Conservation (phyloP, 1,284 basidiomycete genomes). For the Heterobasidion parviporum region DNA sequence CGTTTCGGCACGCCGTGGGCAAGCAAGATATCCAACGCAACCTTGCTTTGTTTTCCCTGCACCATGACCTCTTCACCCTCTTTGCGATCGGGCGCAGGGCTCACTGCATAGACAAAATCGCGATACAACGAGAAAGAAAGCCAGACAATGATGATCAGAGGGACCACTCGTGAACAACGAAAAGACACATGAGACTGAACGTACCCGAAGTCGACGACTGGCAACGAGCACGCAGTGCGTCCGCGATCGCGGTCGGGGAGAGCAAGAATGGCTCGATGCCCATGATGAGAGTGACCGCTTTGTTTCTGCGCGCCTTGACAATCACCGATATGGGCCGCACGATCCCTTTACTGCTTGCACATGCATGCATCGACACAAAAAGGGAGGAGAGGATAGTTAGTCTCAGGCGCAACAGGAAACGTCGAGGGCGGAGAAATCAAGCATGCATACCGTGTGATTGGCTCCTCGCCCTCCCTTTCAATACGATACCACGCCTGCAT, state of each 20-base stretch:
- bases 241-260: constrained; percentile 40
- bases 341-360: too few species aligned
- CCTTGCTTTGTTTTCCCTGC: constrained; percentile 72
- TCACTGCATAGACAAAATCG: constrained; percentile 31
- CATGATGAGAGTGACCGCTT: too few species aligned
- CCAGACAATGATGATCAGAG: neutral
- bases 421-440: constrained; percentile 17
- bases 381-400: constrained; percentile 11
- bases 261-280: too few species aligned
- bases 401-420: constrained; percentile 60
- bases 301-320: too few species aligned
- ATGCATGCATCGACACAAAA: too few species aligned
- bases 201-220: constrained; percentile 72
- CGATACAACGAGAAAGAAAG: neutral
- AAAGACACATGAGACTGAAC: constrained; percentile 5
- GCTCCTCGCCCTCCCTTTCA: constrained; percentile 38
- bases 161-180: neutral
- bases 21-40: constrained; percentile 57
- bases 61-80: constrained; percentile 64
- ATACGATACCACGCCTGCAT: constrained; percentile 75
- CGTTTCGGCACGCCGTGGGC: constrained; percentile 69
- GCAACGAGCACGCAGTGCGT: constrained; percentile 69
- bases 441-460: constrained; percentile 42
- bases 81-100: constrained; percentile 44
- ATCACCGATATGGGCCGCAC: too few species aligned